A percentile compares a stretch with the other conserved stretches of the same genome.
Conservation (phyloP, 208 protist genomes). For the Herpetomonas muscarum region DNA sequence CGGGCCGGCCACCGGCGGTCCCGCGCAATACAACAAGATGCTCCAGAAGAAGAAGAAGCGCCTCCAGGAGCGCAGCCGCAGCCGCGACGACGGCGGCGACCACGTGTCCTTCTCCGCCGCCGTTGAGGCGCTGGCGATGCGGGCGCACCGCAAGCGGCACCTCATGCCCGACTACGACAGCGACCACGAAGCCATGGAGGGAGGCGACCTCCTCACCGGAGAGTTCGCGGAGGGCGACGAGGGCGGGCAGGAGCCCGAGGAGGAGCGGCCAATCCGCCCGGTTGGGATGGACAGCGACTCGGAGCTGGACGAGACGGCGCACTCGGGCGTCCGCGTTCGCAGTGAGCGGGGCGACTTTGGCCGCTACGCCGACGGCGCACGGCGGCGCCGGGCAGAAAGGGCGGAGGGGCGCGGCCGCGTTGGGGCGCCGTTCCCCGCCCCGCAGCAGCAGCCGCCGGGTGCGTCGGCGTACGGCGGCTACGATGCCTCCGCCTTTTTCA, state of each 20-base stretch:
- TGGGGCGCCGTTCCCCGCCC: not conserved
- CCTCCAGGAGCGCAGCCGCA: slow-evolving; percentile 3
- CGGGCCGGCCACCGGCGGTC: not conserved
- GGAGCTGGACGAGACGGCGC: too few relatives aligned
- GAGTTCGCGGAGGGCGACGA: too few relatives aligned
- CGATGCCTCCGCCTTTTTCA: slow-evolving; percentile 48
- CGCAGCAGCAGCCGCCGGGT: not conserved
- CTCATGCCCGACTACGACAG: slow-evolving; percentile 13
- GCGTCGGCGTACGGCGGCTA: not conserved
- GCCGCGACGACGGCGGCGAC: slow-evolving; percentile 9
- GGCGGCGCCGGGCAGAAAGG: too few relatives aligned
- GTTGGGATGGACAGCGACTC: too few relatives aligned
- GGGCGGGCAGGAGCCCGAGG: too few relatives aligned
- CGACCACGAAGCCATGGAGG: too few relatives aligned
- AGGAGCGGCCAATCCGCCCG: too few relatives aligned
- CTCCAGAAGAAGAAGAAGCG: slow-evolving; percentile 34
- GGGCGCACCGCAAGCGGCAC: slow-evolving; percentile 20
- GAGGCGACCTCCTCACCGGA: too few relatives aligned
- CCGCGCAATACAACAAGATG: slow-evolving; percentile 53
- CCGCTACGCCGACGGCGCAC: too few relatives aligned
- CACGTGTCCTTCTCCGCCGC: slow-evolving; percentile 4
- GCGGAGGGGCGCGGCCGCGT: too few relatives aligned
- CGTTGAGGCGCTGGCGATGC: slow-evolving; percentile 28
- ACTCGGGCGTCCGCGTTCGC: too few relatives aligned
- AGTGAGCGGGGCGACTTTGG: too few relatives aligned